phyloP scores from a whole-genome alignment of 805 yeast species.

The Wickerhamiella domercqiae region DNA sequence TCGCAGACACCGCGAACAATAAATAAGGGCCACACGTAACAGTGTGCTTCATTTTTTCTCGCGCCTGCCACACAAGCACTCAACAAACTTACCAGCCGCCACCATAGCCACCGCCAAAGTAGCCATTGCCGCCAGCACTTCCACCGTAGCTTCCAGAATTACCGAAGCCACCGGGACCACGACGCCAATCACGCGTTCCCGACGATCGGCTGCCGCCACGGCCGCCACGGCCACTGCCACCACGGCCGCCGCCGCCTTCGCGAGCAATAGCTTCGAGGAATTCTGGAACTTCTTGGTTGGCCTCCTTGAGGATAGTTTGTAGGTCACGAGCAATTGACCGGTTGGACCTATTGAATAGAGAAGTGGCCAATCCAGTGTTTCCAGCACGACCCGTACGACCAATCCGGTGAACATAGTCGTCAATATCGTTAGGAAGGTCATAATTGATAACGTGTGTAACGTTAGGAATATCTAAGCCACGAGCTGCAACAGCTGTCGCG shows the following conservation, averaged over 20 bases:
- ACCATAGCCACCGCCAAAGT: conserved; percentile 19
- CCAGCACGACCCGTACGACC: conserved; percentile 99
- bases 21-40: background rate
- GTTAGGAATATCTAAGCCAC: conserved; percentile 99
- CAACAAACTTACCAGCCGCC: conserved; percentile 20
- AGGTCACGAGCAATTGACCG: conserved; percentile 76
- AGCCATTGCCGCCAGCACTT: conserved; percentile 17
- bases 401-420: conserved; percentile 97
- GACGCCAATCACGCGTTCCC: conserved; percentile 21
- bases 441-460: conserved; percentile 96
- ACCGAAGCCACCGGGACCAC: conserved; percentile 19
- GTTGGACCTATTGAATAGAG: conserved; percentile 95
- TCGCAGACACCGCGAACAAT: background rate
- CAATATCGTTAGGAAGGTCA: conserved; percentile 92
- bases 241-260: conserved; percentile 46
- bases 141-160: conserved; percentile 16
- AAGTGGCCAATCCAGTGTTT: conserved; percentile 95
- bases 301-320: conserved; percentile 76
- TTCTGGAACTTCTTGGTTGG: conserved; percentile 93
- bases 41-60: background rate
- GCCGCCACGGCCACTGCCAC: conserved; percentile 41
- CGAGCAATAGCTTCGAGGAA: conserved; percentile 69
- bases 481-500: conserved; percentile 99
- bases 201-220: conserved; percentile 30
- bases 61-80: too few relatives aligned